Conservation (phyloP, 2,329 filamentous ascomycete species). For the Aureobasidium pullulans region DNA sequence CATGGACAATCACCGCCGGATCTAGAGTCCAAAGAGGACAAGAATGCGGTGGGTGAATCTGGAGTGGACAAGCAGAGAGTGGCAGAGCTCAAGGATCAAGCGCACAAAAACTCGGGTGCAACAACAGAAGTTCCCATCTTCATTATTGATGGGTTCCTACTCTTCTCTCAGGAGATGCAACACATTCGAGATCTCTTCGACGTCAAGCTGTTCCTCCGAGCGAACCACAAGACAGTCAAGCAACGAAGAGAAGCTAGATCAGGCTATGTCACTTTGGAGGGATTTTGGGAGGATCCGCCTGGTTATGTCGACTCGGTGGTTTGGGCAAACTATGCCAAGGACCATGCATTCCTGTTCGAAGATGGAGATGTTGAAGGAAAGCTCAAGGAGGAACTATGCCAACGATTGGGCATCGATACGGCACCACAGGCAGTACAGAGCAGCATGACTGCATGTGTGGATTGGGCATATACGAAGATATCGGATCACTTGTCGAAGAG, state of each 20-base stretch:
- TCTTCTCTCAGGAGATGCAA: conserved; percentile 58
- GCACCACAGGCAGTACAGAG: conserved; percentile 23
- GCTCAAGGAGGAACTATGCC: conserved; percentile 39
- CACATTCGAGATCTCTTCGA: conserved; percentile 56
- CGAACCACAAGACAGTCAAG: conserved; percentile 57
- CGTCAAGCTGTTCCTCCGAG: conserved; percentile 69
- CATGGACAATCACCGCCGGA: conserved; percentile 55
- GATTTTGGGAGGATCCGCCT: conserved; percentile 92
- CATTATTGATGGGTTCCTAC: conserved; percentile 81
- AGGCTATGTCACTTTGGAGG: conserved; percentile 71
- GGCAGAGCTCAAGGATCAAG: conserved; percentile 24
- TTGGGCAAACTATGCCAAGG: conserved; percentile 85
- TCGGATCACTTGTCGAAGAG: conserved; percentile 10
- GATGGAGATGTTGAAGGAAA: conserved; percentile 56
- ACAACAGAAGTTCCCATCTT: conserved; percentile 44
- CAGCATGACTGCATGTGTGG: conserved; percentile 28
- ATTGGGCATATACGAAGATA: conserved; percentile 32
- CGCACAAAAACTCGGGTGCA: neutral
- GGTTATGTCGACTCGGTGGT: conserved; percentile 92
- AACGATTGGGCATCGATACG: conserved; percentile 23
- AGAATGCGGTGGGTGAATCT: conserved; percentile 42
- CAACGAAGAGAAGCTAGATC: conserved; percentile 58
- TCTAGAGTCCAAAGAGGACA: conserved; percentile 50
- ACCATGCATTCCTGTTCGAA: conserved; percentile 75
- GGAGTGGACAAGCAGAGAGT: conserved; percentile 30